phyloP scores from a whole-genome alignment of 202 grass and related monocot genomes.

The Panicum hallii region DNA sequence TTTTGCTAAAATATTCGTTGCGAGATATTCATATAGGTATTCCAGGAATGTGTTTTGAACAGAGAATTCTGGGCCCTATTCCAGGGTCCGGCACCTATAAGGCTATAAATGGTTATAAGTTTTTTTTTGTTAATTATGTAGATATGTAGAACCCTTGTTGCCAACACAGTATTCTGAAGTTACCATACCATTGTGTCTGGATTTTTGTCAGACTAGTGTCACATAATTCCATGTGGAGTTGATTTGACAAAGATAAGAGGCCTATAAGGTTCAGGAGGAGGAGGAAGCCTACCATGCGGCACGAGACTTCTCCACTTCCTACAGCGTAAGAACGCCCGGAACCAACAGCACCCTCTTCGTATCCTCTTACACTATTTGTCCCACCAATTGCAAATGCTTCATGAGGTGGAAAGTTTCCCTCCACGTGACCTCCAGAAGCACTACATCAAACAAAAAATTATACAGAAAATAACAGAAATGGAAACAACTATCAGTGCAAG shows the following conservation, averaged over 20 bases:
- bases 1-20: neutral
- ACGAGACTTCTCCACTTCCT: slow-evolving; percentile 90
- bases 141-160: slow-evolving; percentile 24
- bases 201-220: slow-evolving; percentile 28
- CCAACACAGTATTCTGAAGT: neutral
- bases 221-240: slow-evolving; percentile 16
- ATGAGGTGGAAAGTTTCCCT: slow-evolving; percentile 92
- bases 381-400: slow-evolving; percentile 97
- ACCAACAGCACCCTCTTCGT: slow-evolving; percentile 88
- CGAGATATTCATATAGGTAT: neutral
- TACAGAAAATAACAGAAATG: slow-evolving; percentile 24
- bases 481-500: slow-evolving; percentile 11
- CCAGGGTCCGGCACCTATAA: neutral
- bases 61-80: slow-evolving; percentile 2
- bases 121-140: slow-evolving; percentile 6
- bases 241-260: slow-evolving; percentile 9
- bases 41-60: neutral
- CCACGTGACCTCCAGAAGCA: slow-evolving; percentile 83
- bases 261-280: neutral
- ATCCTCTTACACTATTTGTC: slow-evolving; percentile 96
- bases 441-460: slow-evolving; percentile 56
- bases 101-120: neutral
- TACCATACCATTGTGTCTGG: slow-evolving; percentile 9
- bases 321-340: slow-evolving; percentile 80
- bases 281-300: slow-evolving; percentile 63